Base-by-base conservation (phyloP, 768 basidiomycete species). In the Trametes villosa region DNA sequence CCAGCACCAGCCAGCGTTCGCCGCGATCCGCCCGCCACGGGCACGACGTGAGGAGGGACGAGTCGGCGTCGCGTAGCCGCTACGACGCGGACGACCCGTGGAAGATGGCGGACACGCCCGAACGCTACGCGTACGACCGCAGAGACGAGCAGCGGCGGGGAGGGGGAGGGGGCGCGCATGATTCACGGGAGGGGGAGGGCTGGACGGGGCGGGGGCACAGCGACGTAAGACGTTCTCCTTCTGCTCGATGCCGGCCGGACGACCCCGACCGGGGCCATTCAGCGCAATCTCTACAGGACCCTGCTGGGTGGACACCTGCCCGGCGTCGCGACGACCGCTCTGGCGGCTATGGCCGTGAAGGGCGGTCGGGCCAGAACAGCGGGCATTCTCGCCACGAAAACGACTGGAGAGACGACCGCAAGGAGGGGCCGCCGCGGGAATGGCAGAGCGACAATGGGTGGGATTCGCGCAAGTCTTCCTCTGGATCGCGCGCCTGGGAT, bases 61-160 rank as follows among this genome's bases (percentile, higher is more conserved):
- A 78, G 12, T 76, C 82, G 53, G 76, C 82, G 18, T 83, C 85
- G 65, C 80, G 83, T 31, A 55, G 50, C 45, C 78, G 75, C 67
- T 81, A 77, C 68, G 83, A 77, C 67, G 80, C 80, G 40, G 76
- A 80, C 60, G 80, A 79, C 65, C 57, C 52, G 26, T 86, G 86
- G 84, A 80, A 80, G 59, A 75, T 77, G 59, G 71, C 74, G 57
- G 81, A 83, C 60, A 66, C 74, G 17, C 50, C 67, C 9, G 69
- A 71, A 57, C 58, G 57, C 4, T 53, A 57, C 29, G 27, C 44
- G 6, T 46, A 49, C 22, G 62, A 63, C 53, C 56, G 62, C 12
- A 57, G 56, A 31, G 65, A 67, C 36, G 59, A 55, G 42, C 50
- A 41, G 18, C 53, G 60, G 40, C 40, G 59, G 11, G 55, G 53